phyloP scores from a whole-genome alignment of 805 yeast species.

The Saturnispora hagleri region DNA sequence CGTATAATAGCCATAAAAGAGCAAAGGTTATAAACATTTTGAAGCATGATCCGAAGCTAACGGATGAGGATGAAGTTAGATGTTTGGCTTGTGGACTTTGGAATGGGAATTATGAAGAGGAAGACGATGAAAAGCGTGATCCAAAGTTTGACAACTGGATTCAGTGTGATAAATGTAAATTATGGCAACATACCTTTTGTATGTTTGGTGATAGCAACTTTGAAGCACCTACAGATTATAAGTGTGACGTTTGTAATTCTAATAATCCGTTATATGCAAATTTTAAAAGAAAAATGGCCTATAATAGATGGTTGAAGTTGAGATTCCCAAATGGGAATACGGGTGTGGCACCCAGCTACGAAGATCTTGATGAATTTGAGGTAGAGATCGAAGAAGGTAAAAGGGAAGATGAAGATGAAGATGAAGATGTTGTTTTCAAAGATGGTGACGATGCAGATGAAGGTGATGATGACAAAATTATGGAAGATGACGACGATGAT shows the following conservation, averaged over 20 bases:
- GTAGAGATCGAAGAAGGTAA: constrained; percentile 6
- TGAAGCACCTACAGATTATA: constrained; percentile 38
- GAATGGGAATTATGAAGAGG: constrained; percentile 49
- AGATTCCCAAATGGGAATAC: constrained; percentile 5
- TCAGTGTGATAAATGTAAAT: constrained; percentile 54
- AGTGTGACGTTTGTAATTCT: constrained; percentile 48
- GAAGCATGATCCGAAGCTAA: constrained; percentile 18
- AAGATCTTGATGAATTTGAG: constrained; percentile 3
- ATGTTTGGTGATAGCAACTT: constrained; percentile 38
- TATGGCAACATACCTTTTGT: constrained; percentile 69
- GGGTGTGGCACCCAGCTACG: constrained; percentile 1
- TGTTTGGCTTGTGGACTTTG: constrained; percentile 57
- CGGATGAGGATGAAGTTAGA: constrained; percentile 35
- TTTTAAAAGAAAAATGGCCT: constrained; percentile 26
- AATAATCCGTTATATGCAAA: constrained; percentile 24
- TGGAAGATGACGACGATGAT: constrained; percentile 5
- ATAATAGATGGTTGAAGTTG: constrained; percentile 20
- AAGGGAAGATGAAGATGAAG: constrained; percentile 1
- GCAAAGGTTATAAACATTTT: neutral
- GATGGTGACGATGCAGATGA: neutral
- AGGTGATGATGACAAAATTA: constrained; percentile 7
- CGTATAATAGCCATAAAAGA: neutral
- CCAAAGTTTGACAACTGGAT: constrained; percentile 43
- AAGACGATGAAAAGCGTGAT: constrained; percentile 30
- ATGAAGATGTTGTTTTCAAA: neutral